phyloP scores from a whole-genome alignment of 2,329 filamentous ascomycete species.

The Neodidymelliopsis sp. region DNA sequence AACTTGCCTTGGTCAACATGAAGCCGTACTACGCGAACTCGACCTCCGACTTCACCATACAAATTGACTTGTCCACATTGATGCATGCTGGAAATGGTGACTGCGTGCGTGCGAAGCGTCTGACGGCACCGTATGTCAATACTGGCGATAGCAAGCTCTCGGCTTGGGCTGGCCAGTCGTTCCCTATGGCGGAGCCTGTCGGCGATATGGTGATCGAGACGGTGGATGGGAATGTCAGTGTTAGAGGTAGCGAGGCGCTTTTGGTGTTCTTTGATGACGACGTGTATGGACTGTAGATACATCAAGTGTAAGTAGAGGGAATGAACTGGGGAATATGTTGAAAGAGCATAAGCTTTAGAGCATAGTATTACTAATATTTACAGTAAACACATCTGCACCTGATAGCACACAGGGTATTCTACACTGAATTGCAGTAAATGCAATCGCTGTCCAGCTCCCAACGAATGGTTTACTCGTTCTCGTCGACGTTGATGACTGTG shows the following conservation, averaged over 20 bases:
- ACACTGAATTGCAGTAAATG: no score
- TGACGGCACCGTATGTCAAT: no score
- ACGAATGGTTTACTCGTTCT: constrained; percentile 63
- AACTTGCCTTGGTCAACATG: constrained; percentile 20
- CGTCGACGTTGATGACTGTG: constrained; percentile 63
- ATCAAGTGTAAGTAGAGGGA: no score
- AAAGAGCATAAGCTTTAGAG: no score
- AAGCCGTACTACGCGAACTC: constrained; percentile 17
- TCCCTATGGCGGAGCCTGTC: constrained; percentile 11
- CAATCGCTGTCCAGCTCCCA: neutral
- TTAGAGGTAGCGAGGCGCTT: constrained; percentile 17
- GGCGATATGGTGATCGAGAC: constrained; percentile 9
- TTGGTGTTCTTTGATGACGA: constrained; percentile 14
- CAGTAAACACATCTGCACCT: no score
- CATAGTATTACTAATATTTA: no score
- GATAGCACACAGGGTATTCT: no score
- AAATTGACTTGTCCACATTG: neutral
- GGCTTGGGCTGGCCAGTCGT: constrained; percentile 17
- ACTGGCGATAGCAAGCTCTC: constrained; percentile 5
- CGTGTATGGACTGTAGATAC: constrained; percentile 10
- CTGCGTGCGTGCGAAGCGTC: no score
- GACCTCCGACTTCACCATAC: neutral
- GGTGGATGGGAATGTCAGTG: constrained; percentile 1
- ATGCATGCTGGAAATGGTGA: no score
- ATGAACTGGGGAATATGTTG: no score